Base-by-base conservation (phyloP, 768 basidiomycete species). In the Amanita phalloides region DNA sequence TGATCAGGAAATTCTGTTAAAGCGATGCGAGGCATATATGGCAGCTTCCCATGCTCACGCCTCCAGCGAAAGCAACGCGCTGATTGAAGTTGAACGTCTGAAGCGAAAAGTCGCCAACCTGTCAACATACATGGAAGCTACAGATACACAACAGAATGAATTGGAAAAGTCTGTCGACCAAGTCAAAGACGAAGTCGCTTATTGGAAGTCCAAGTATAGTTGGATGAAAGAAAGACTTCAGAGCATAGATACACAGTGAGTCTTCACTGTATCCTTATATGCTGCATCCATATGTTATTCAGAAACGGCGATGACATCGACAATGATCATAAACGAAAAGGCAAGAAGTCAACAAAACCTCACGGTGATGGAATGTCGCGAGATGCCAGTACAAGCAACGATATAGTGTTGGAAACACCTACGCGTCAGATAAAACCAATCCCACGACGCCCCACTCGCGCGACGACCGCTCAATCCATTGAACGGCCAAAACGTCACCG, bases 1-100 rank as follows among this genome's bases (percentile, higher is more conserved):
- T 33, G 71, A 74, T 41, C 75, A 77, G 43, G 68, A 71, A 10
- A 57, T 61, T 1, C 66, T 83, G 7, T 64, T 74, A 30, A 55
- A 45, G n/a, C 68, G 69, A 36, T 75, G 74, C 60, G 71, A 77
- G 44, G 58, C 63, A 11, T 65, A 73, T 55, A 68, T 66, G 43
- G 60, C 62, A 11, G 64, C 64, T 0, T 56, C 71, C 9, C 53
- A 59, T 8, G 67, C 60, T 0, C 68, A 71, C 51, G 60, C 60
- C 53, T 56, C 60, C 53, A 62, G 66, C 11, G 62, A 64, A 55
- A 57, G 59, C 57, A 65, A 56, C 56, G 68, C 56, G 44, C 5
- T 48, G 47, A 20, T 5, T 5, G 47, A 48, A 14, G 10, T 37
- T 37, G 35, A 37, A 7, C 47, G 35, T 6, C 33, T 48, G 37